A percentile compares a stretch with the other conserved stretches of the same genome.
phyloP scores from a whole-genome alignment of 441 rosid genomes.

The Viola pubescens region DNA sequence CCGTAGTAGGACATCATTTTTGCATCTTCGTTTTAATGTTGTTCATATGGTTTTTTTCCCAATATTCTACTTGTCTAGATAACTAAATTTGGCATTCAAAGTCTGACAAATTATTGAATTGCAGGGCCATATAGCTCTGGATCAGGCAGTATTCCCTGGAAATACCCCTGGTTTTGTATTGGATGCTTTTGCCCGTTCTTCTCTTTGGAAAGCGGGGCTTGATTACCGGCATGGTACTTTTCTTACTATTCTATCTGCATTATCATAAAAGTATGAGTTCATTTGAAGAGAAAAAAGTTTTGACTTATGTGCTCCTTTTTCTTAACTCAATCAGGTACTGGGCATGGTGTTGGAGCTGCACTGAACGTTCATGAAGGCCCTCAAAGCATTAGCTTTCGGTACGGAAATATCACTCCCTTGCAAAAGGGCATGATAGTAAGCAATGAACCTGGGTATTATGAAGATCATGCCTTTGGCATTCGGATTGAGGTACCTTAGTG shows the following conservation, averaged over 20 bases:
- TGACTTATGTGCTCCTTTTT: conserved; percentile 11
- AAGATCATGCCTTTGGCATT: conserved; percentile 96
- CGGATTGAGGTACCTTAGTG: conserved; percentile 66
- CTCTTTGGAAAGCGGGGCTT: conserved; percentile 94
- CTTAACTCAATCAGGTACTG: conserved; percentile 58
- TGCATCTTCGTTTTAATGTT: no score
- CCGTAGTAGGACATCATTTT: no score
- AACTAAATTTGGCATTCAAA: neutral
- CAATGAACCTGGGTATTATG: conserved; percentile 97
- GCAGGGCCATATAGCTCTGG: conserved; percentile 99
- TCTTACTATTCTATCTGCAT: conserved; percentile 16
- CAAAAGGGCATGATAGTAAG: conserved; percentile 93
- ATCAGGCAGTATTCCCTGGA: conserved; percentile 87
- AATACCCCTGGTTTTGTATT: conserved; percentile 88
- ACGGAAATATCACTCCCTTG: conserved; percentile 73
- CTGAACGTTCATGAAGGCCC: conserved; percentile 98
- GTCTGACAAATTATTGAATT: conserved; percentile 11
- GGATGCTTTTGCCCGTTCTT: conserved; percentile 88
- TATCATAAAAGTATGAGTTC: conserved; percentile 2
- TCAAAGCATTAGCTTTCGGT: conserved; percentile 89
- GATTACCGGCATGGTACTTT: conserved; percentile 89
- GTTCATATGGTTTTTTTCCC: no score
- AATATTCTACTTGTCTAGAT: no score
- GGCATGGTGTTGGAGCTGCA: conserved; percentile 97
- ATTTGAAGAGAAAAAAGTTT: conserved; percentile 1